phyloP scores from a whole-genome alignment of 176 grass and related monocot genomes.

The Cocos nucifera region DNA sequence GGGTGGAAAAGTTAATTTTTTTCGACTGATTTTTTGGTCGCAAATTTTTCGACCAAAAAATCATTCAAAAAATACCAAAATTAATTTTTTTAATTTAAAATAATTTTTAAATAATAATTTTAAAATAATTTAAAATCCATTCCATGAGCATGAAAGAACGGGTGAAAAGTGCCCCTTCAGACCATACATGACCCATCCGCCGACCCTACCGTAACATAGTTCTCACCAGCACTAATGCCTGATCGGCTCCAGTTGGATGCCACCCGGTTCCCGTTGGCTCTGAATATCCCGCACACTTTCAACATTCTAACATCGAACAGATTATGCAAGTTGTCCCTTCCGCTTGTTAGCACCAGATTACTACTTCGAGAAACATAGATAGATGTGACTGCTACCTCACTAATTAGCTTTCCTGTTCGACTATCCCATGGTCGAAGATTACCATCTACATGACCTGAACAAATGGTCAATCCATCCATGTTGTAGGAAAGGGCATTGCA shows the following conservation, averaged over 20 bases:
- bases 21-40: no score
- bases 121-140: no score
- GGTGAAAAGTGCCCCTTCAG: conserved; percentile 61
- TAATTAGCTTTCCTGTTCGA: no score
- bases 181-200: conserved; percentile 82
- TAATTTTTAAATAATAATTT: no score
- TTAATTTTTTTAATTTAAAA: no score
- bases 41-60: no score
- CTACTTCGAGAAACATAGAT: conserved; percentile 60
- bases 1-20: no score
- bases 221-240: conserved; percentile 82
- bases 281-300: conserved; percentile 76
- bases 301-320: conserved; percentile 83
- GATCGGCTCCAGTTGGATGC: conserved; percentile 57
- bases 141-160: conserved; percentile 65
- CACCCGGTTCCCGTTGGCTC: conserved; percentile 38
- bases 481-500: no score
- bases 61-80: no score
- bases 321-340: conserved; percentile 76
- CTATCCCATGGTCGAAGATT: no score
- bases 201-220: conserved; percentile 54
- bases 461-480: no score
- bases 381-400: conserved; percentile 65
- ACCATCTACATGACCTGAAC: no score
- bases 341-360: conserved; percentile 80